A percentile compares a stretch with the other conserved stretches of the same genome.
Evolutionary conservation across 768 basidiomycete genomes (phyloP).

Genomic region (Termitomyces sp.): DNA sequence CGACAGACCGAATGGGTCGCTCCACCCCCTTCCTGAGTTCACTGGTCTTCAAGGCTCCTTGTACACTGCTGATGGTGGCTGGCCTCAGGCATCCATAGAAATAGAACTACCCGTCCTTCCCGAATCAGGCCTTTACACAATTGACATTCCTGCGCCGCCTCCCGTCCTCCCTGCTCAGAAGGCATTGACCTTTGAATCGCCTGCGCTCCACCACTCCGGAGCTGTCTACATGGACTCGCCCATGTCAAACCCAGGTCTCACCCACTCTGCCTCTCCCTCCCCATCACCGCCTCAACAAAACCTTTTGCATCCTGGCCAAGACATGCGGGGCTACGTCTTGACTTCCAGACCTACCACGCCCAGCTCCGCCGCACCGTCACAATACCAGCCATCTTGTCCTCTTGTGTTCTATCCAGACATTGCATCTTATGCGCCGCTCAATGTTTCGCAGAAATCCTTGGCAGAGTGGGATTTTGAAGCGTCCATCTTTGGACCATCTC

Average conservation of each 20-base stretch:
- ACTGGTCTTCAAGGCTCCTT: not conserved
- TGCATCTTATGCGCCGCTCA: not conserved
- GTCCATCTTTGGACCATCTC: constrained; percentile 7
- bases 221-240: constrained; percentile 2
- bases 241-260: constrained; percentile 9
- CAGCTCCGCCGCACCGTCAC: not conserved
- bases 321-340: not conserved
- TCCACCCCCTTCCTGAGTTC: constrained; percentile 2
- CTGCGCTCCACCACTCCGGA: not conserved
- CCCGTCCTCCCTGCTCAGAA: constrained; percentile 8
- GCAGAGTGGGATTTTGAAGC: constrained; percentile 11
- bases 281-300: constrained; percentile 3
- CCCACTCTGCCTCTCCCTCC: constrained; percentile 13
- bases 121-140: constrained; percentile 9
- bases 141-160: constrained; percentile 5
- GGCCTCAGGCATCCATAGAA: constrained; percentile 7
- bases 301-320: not conserved
- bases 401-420: not conserved
- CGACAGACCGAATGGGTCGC: not conserved
- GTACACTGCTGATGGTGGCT: not conserved
- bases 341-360: constrained; percentile 8
- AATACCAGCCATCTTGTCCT: constrained; percentile 1
- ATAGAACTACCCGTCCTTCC: constrained; percentile 6
- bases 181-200: constrained; percentile 13
- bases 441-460: not conserved